These are phyloP conservation scores for Immersiporthe knoxdaviesiana DNA, from an alignment of 2,329 filamentous ascomycete species.

Conservation along the genomic window DNA sequence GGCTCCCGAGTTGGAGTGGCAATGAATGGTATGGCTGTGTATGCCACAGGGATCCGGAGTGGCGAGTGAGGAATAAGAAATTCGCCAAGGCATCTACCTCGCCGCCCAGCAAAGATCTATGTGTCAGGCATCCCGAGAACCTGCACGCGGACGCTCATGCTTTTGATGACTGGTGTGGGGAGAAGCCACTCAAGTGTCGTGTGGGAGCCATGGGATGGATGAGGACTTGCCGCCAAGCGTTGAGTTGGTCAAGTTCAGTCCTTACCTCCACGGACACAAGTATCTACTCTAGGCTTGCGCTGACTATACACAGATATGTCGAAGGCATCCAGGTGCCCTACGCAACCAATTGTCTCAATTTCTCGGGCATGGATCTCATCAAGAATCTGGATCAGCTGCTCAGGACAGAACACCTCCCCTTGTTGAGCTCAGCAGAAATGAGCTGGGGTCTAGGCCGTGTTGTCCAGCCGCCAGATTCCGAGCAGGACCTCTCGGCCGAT, in stretches of 20 bases:
- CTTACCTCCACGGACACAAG: neutral
- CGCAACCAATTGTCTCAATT: slow-evolving; percentile 5
- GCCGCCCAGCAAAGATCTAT: neutral
- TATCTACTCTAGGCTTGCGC: too few species aligned
- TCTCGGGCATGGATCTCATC: slow-evolving; percentile 1
- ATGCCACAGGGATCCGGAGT: slow-evolving; percentile 15
- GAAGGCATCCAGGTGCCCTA: slow-evolving; percentile 18
- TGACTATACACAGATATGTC: neutral
- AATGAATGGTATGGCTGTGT: slow-evolving; percentile 24
- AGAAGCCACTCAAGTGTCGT: slow-evolving; percentile 1
- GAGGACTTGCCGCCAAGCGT: slow-evolving; percentile 17
- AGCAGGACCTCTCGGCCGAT: slow-evolving; percentile 14
- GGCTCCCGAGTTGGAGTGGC: neutral
- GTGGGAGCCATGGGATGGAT: slow-evolving; percentile 21
- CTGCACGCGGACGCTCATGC: neutral
- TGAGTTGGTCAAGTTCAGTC: neutral
- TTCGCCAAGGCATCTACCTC: neutral
- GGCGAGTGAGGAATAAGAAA: neutral
- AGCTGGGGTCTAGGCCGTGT: slow-evolving; percentile 6
- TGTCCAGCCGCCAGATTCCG: slow-evolving; percentile 1
- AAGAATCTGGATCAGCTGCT: slow-evolving; percentile 3
- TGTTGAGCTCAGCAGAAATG: slow-evolving; percentile 17
- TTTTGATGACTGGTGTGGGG: neutral
- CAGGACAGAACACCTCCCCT: neutral
- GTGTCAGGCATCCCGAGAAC: neutral